Base-by-base conservation (phyloP, 1,284 basidiomycete species). In the Xerocomus nothofagi region DNA sequence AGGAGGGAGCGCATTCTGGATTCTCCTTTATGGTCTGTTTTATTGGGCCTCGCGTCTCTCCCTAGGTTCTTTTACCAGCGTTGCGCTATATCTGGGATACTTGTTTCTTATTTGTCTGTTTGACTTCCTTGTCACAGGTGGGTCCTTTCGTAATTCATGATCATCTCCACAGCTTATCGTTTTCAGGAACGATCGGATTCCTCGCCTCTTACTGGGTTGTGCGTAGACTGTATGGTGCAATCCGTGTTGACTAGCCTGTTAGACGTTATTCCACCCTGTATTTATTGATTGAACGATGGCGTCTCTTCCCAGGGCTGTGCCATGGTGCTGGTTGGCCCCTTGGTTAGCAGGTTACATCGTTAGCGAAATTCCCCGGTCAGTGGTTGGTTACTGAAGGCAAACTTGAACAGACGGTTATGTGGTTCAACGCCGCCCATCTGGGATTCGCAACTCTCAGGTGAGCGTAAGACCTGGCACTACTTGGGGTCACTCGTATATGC, bases 1-100 rank as follows among this genome's bases (percentile, higher is more conserved):
- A 27, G 96, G 94, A 6, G 93, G 93, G 18, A 91, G 88, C 52
- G 89, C 94, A 0, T 85, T 97, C 68, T 99, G 96, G 95, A 73
- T 98, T 29, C 76, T 97, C 49, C 78, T 80, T 34, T 63, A 63
- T 27, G 61, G 61, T 30, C 42, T 63, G 20, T 90, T 91, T 68
- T 98, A 96, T 67, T 97, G 93, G 93, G 81, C 79, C 10, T 88
- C 90, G 2, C 80, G 93, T 21, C 78, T 98, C 21, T 90, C 85
- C 26, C 78, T 98, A 46, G 86, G 88, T 59, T 92, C 91, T 10
- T 73, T 94, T 50, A 82, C 92, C 3, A 93, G 91, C 62, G 81
- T 91, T 41, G 78, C 89, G 18, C 77, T 99, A 24, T 99, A 96
- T 73, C 76, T 98, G 39, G 94, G 95, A 24, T 99, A 98, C 69